Evolutionary conservation across 305 asterid genomes (phyloP).

Genomic region (Euphrasia arctica): DNA sequence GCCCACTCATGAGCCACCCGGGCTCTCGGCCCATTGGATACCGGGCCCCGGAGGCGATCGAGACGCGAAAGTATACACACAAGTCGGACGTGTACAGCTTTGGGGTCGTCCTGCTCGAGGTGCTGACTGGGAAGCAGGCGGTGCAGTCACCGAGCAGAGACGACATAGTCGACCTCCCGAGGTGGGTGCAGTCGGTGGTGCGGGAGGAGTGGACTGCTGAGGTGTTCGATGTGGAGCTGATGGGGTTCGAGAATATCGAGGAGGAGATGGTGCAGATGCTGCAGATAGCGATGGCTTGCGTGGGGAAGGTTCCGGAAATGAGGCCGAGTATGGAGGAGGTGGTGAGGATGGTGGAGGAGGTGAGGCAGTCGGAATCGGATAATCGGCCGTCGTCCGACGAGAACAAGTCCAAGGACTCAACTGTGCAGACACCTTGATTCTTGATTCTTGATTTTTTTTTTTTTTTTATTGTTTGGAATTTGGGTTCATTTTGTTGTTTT

Average conservation of each 20-base stretch:
- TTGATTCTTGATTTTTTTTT: background rate
- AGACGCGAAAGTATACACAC: background rate
- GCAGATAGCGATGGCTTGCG: constrained; percentile 5
- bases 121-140: constrained; percentile 6
- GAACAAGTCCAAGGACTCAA: constrained; percentile 6
- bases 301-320: constrained; percentile 2
- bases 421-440: constrained; percentile 8
- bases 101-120: background rate
- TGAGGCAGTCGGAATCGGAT: background rate
- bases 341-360: constrained; percentile 2
- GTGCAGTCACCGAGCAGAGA: constrained; percentile 2
- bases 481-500: background rate
- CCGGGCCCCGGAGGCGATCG: constrained; percentile 4
- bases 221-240: constrained; percentile 9
- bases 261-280: constrained; percentile 13
- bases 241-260: constrained; percentile 5
- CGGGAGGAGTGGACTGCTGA: constrained; percentile 9
- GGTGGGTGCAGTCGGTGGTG: constrained; percentile 11
- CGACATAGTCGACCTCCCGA: constrained; percentile 8
- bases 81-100: constrained; percentile 12
- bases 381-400: constrained; percentile 7
- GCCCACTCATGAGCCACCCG: constrained; percentile 1
- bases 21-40: background rate
- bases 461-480: background rate
- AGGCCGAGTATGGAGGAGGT: constrained; percentile 4